phyloP scores from a whole-genome alignment of 768 basidiomycete genomes.

The Tulasnella sp. region DNA sequence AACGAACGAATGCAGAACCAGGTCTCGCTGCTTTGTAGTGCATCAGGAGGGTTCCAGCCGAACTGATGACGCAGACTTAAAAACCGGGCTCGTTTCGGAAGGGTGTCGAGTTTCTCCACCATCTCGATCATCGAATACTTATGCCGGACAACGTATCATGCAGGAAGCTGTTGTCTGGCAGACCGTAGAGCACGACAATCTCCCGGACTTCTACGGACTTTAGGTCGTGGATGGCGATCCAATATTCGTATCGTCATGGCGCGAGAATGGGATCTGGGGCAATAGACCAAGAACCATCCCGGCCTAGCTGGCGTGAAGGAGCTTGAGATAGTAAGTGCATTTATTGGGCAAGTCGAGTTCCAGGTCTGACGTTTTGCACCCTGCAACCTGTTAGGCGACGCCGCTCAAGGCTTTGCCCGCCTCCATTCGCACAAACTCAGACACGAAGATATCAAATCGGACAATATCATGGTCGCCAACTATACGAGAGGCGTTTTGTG shows the following conservation, averaged over 20 bases:
- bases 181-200: not conserved
- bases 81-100: not conserved
- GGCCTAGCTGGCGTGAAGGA: not conserved
- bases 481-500: not conserved
- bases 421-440: not conserved
- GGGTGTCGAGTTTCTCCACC: not conserved
- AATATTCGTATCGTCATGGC: slow-evolving; percentile 11
- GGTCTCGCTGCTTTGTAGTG: not conserved
- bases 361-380: not conserved
- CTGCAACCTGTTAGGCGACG: not conserved
- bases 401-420: not conserved
- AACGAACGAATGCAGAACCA: not conserved
- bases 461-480: not conserved
- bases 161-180: not conserved
- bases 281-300: not conserved
- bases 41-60: not conserved
- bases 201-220: not conserved
- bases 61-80: not conserved
- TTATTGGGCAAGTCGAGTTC: not conserved
- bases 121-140: not conserved
- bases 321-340: not conserved
- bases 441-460: slow-evolving; percentile 2
- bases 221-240: not conserved
- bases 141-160: not conserved
- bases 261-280: slow-evolving; percentile 1